phyloP scores from a whole-genome alignment of 352 stramenopile species.

The Globisporangium nunn region DNA sequence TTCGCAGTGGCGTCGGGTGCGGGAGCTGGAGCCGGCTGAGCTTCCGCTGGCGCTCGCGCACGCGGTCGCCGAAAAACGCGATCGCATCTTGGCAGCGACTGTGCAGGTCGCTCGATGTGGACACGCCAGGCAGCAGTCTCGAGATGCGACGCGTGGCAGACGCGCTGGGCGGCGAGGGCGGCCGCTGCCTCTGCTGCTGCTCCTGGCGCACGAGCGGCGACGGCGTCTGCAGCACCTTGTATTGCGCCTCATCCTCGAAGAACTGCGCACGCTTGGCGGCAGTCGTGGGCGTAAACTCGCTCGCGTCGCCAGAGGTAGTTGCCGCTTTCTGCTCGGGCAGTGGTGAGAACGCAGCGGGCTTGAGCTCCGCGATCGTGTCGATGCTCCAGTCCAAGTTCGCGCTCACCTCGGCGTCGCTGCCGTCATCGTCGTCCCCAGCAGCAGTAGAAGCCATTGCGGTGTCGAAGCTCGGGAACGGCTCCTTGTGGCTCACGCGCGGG shows the following conservation, averaged over 20 bases:
- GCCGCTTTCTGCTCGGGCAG: constrained; percentile 25
- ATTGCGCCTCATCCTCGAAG: constrained; percentile 50
- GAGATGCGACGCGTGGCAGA: no score
- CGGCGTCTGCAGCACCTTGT: constrained; percentile 36
- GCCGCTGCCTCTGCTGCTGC: background rate
- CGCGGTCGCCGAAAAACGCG: constrained; percentile 23
- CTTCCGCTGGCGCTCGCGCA: constrained; percentile 34
- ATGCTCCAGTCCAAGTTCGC: constrained; percentile 54
- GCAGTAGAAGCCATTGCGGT: constrained; percentile 21
- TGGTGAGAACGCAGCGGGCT: constrained; percentile 46
- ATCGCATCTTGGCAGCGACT: constrained; percentile 35
- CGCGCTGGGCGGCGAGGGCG: no score
- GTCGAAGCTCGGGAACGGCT: constrained; percentile 48
- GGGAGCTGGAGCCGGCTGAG: constrained; percentile 29
- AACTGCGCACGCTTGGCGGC: constrained; percentile 17
- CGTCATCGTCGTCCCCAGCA: constrained; percentile 2
- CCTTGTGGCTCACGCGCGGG: constrained; percentile 18
- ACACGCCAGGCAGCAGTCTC: background rate
- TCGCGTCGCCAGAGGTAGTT: constrained; percentile 3
- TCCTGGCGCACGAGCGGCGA: constrained; percentile 16
- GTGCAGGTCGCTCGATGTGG: constrained; percentile 23
- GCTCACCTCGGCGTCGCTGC: background rate
- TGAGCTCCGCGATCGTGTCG: constrained; percentile 53
- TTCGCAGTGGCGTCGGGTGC: constrained; percentile 7
- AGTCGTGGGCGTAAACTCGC: background rate